Evolutionary conservation across 257 asterid species (phyloP).

Genomic region (Paraleonurus japonicus): DNA sequence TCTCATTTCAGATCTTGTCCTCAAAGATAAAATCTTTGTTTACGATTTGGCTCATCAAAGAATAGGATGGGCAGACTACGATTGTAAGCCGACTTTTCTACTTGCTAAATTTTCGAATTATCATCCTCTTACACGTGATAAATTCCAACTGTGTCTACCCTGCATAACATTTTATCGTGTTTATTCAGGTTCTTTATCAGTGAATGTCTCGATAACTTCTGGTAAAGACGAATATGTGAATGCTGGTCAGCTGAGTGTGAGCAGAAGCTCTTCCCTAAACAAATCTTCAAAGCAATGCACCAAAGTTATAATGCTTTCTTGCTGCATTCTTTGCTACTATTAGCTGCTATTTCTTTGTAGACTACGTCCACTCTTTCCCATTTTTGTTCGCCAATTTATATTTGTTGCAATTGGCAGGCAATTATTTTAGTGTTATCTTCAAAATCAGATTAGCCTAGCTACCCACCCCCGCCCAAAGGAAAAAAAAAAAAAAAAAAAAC

Average conservation of each 20-base stretch:
- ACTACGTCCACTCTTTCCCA: constrained; percentile 20
- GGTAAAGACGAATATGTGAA: constrained; percentile 41
- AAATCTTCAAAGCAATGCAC: constrained; percentile 17
- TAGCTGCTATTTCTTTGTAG: constrained; percentile 30
- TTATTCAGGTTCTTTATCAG: constrained; percentile 42
- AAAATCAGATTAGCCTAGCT: not conserved
- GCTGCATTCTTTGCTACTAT: constrained; percentile 24
- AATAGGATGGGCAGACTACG: constrained; percentile 67
- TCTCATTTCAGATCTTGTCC: constrained; percentile 50
- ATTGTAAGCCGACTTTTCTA: constrained; percentile 38
- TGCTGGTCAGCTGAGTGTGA: constrained; percentile 51
- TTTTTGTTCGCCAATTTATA: constrained; percentile 30
- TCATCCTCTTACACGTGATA: not conserved
- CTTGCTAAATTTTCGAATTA: not conserved
- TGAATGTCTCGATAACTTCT: constrained; percentile 51
- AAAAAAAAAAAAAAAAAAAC: no score
- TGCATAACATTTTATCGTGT: not conserved
- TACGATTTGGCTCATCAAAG: constrained; percentile 56
- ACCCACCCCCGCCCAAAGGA: not conserved
- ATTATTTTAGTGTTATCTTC: constrained; percentile 10
- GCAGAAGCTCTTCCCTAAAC: constrained; percentile 32
- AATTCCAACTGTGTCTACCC: not conserved
- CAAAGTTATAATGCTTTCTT: constrained; percentile 18
- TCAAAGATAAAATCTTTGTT: constrained; percentile 64
- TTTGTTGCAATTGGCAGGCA: constrained; percentile 31